Percentiles rank a stretch among this genome's conserved stretches.
Conservation (phyloP, 768 basidiomycete genomes). For the Boletus fagicola region DNA sequence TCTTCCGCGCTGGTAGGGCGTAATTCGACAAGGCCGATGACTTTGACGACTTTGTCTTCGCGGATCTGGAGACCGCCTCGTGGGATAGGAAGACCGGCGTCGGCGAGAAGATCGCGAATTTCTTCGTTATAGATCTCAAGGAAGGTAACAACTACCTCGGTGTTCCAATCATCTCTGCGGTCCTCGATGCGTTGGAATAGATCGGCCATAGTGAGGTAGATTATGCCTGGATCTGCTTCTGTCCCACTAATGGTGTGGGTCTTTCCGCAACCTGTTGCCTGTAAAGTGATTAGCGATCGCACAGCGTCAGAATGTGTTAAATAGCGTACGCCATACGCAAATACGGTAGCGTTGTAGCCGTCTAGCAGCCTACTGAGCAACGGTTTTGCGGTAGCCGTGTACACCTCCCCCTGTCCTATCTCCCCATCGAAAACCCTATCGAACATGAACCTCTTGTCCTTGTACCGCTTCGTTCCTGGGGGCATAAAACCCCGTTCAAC, state of each 20-base stretch:
- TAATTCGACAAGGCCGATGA: conserved; percentile 80
- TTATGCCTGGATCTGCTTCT: conserved; percentile 83
- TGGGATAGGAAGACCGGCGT: conserved; percentile 56
- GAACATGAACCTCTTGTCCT: conserved; percentile 96
- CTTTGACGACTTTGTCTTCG: conserved; percentile 92
- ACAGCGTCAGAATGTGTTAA: conserved; percentile 1
- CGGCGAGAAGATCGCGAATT: conserved; percentile 90
- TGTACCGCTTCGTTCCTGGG: conserved; percentile 89
- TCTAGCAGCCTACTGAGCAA: conserved; percentile 82
- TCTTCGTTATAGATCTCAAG: conserved; percentile 99
- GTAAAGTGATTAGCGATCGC: conserved; percentile 16
- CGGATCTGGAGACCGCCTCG: conserved; percentile 90
- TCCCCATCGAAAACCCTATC: conserved; percentile 87
- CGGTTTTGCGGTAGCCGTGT: conserved; percentile 81
- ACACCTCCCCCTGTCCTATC: conserved; percentile 83
- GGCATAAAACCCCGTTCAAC: conserved; percentile 82
- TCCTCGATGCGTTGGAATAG: conserved; percentile 93
- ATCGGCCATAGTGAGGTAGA: conserved; percentile 96
- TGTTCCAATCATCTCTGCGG: conserved; percentile 77
- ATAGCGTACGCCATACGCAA: conserved; percentile 90
- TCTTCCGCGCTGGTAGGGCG: conserved; percentile 83
- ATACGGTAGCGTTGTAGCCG: conserved; percentile 96
- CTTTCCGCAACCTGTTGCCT: conserved; percentile 99
- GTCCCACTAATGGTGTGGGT: conserved; percentile 98
- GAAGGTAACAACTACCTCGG: conserved; percentile 90